Conservation (phyloP, 768 basidiomycete genomes). For the Favolaschia claudopus region DNA sequence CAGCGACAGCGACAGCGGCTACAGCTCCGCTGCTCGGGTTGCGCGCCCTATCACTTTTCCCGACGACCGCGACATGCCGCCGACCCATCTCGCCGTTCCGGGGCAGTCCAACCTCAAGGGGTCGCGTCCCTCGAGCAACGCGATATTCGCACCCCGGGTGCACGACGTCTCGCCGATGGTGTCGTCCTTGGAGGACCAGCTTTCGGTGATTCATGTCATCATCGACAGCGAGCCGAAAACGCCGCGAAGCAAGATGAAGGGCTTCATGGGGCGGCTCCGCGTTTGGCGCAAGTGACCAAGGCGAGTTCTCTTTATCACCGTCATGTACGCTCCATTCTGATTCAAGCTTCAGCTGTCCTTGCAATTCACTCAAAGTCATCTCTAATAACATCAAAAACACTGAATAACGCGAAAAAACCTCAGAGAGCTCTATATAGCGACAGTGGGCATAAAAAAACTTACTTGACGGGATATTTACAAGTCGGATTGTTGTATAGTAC, state of each 20-base stretch:
- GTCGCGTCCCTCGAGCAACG: not conserved
- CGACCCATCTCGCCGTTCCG: not conserved
- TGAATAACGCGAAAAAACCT: too few relatives aligned
- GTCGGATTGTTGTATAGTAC: too few relatives aligned
- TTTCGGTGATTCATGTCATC: not conserved
- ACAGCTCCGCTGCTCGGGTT: not conserved
- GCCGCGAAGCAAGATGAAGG: constrained; percentile 2
- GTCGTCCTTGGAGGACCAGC: too few relatives aligned
- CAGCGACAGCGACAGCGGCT: constrained; percentile 10
- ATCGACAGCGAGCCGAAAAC: not conserved
- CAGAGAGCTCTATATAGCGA: too few relatives aligned
- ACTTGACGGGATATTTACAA: too few relatives aligned
- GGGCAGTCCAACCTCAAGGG: not conserved
- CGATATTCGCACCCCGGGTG: not conserved
- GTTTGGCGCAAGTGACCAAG: constrained; percentile 16
- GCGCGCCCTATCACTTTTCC: not conserved
- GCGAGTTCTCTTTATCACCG: too few relatives aligned
- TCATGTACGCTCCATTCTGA: too few relatives aligned
- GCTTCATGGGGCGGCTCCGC: constrained; percentile 12
- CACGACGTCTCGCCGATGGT: not conserved
- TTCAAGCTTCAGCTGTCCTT: too few relatives aligned
- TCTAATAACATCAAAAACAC: too few relatives aligned
- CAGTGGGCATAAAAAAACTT: too few relatives aligned
- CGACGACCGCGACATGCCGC: not conserved
- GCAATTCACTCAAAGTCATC: too few relatives aligned